phyloP scores from a whole-genome alignment of 2,329 filamentous ascomycete species.

The Ascochyta rabiei region DNA sequence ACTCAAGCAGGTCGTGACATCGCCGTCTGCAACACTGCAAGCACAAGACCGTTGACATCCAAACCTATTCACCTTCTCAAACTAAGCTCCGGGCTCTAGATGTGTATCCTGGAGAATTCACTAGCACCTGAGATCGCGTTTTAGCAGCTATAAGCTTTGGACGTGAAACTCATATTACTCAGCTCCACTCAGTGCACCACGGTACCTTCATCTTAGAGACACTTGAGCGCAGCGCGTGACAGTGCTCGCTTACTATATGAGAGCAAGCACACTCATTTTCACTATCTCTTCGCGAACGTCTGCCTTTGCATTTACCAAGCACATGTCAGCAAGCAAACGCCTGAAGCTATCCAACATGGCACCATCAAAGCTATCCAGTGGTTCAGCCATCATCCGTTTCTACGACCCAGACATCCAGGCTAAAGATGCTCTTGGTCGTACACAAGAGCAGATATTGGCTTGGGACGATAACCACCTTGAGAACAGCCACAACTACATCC shows the following conservation, averaged over 20 bases:
- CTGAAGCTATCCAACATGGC: constrained; percentile 21
- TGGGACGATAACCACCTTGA: constrained; percentile 55
- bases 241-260: not conserved
- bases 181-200: not conserved
- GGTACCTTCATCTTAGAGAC: not conserved
- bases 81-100: not conserved
- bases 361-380: constrained; percentile 4
- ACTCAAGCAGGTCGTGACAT: not conserved
- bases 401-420: constrained; percentile 51
- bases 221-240: not conserved
- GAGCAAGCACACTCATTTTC: not conserved
- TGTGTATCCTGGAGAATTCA: not conserved
- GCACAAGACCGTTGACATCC: not conserved
- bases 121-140: not conserved
- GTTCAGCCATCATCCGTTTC: constrained; percentile 50
- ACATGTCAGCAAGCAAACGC: constrained; percentile 20
- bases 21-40: not conserved
- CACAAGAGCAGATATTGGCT: constrained; percentile 54
- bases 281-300: not conserved
- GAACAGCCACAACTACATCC: constrained; percentile 60
- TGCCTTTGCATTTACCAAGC: not conserved
- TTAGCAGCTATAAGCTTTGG: no score
- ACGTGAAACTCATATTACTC: not conserved
- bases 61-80: not conserved
- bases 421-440: constrained; percentile 50